Conservation (phyloP, 1,139 yeast species). For the Lodderomyces beijingensis region DNA sequence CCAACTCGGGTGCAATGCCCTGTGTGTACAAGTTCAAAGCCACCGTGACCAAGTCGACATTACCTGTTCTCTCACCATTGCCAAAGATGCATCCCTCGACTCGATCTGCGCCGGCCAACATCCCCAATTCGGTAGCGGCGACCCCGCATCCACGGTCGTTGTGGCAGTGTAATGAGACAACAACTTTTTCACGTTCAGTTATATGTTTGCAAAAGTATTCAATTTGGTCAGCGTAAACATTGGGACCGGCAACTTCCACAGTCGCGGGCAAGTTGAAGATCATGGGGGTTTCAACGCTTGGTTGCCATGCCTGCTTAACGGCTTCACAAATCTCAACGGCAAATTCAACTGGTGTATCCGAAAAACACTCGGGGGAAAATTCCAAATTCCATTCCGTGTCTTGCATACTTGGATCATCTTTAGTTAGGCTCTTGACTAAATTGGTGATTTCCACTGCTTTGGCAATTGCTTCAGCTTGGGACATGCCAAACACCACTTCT, state of each 20-base stretch:
- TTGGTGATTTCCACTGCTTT: conserved; percentile 41
- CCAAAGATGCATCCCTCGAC: conserved; percentile 50
- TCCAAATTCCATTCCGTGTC: conserved; percentile 44
- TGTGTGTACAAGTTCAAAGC: conserved; percentile 47
- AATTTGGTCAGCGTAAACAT: conserved; percentile 48
- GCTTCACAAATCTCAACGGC: conserved; percentile 46
- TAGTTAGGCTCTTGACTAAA: conserved; percentile 39
- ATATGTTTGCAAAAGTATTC: conserved; percentile 43
- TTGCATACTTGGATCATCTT: conserved; percentile 34
- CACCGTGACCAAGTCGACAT: conserved; percentile 45
- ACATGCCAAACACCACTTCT: conserved; percentile 43
- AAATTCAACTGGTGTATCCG: conserved; percentile 41
- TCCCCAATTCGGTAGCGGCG: conserved; percentile 47
- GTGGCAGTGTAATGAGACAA: conserved; percentile 46
- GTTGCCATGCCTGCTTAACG: conserved; percentile 45
- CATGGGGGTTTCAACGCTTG: conserved; percentile 37
- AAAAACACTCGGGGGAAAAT: conserved; percentile 46
- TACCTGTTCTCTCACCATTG: conserved; percentile 49
- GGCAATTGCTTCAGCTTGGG: conserved; percentile 37
- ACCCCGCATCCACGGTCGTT: conserved; percentile 50
- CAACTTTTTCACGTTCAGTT: conserved; percentile 40
- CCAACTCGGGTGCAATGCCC: conserved; percentile 42
- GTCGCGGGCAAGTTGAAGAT: conserved; percentile 49
- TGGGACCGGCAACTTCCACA: conserved; percentile 46
- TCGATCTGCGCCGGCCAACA: conserved; percentile 48